phyloP scores from a whole-genome alignment of 768 basidiomycete genomes.

The Lanmaoa rubissima region DNA sequence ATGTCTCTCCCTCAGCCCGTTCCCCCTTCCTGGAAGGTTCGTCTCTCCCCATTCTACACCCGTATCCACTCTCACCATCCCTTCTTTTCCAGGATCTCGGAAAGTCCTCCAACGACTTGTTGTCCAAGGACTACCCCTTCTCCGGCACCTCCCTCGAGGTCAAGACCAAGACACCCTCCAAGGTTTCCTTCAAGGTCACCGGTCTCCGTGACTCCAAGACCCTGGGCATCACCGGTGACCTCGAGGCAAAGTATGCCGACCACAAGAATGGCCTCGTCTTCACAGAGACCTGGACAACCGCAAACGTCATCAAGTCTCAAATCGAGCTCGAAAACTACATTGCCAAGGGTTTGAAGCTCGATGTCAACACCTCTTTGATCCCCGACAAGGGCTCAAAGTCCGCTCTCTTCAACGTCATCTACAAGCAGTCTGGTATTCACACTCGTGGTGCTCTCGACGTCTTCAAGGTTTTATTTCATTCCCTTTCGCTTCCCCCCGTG shows the following conservation, averaged over 20 bases:
- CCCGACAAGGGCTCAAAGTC: slow-evolving; percentile 87
- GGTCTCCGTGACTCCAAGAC: slow-evolving; percentile 79
- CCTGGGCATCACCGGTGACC: slow-evolving; percentile 75
- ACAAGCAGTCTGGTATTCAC: slow-evolving; percentile 97
- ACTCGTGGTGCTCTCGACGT: slow-evolving; percentile 86
- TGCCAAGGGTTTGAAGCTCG: slow-evolving; percentile 96
- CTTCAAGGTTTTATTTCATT: slow-evolving; percentile 70
- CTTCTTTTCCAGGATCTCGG: slow-evolving; percentile 72
- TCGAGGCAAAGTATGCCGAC: slow-evolving; percentile 95
- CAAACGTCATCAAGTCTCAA: slow-evolving; percentile 87
- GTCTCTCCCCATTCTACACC: background rate
- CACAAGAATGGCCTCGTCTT: slow-evolving; percentile 89
- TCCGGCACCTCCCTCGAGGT: slow-evolving; percentile 70
- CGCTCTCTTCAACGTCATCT: slow-evolving; percentile 78
- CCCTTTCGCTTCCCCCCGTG: background rate
- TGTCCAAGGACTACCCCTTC: slow-evolving; percentile 91
- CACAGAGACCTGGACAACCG: slow-evolving; percentile 95
- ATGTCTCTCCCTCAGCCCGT: slow-evolving; percentile 96
- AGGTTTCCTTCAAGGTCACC: slow-evolving; percentile 91
- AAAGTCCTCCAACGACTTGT: slow-evolving; percentile 94
- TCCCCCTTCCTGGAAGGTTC: slow-evolving; percentile 94
- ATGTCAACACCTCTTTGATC: slow-evolving; percentile 76
- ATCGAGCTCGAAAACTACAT: slow-evolving; percentile 97
- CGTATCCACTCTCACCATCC: background rate
- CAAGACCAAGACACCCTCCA: slow-evolving; percentile 86